Evolutionary conservation across 2,329 filamentous ascomycete genomes (phyloP), one percentile per base, ranked within the genome.

Genomic region (Dothideomycetidae sp.): DNA sequence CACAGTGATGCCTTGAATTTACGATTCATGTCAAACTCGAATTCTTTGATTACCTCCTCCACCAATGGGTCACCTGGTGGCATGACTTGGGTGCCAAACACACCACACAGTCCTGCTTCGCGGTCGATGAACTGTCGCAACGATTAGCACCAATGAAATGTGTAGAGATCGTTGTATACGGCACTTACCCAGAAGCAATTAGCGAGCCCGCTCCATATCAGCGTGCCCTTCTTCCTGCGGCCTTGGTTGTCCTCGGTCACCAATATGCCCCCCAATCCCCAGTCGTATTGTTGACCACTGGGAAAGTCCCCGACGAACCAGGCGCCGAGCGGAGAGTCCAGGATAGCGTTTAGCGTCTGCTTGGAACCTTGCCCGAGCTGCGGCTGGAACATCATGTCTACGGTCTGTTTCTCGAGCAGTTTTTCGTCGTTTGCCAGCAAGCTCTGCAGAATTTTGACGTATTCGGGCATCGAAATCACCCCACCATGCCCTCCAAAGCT

Each of bases 381-480:
- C 0, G 67, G 57, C 37, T 53, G 46, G 44, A 71, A 71, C 52
- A 73, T 59, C 30, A 55, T 45, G 1, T 61, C 54, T 0, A 64
- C 56, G 0, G 60, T 67, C 3, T 50, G 50, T 0, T 54, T 52
- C 13, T 51, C 56, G 5, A 74, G 56, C 0, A 73, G 44, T 29
- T 58, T 63, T 3, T 60, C 63, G 36, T 73, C 68, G 31, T 71
- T 61, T 2, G 52, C 49, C 0, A 71, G 53, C 1, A 74, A 47
- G 2, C 65, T 67, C 2, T 52, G 53, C 3, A 68, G 46, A 4
- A 73, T 48, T 23, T 59, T 59, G 36, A 64, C 42, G 40, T 65
- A 72, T 14, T 66, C 60, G 0, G 42, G 23, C 4, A 62, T 53
- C 2, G 53, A 49, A 3, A 46, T 44, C 30, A 52, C 55, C 2